These are phyloP conservation scores for Trametes coccinea DNA, from an alignment of 768 basidiomycete genomes.

Conservation along the genomic window DNA sequence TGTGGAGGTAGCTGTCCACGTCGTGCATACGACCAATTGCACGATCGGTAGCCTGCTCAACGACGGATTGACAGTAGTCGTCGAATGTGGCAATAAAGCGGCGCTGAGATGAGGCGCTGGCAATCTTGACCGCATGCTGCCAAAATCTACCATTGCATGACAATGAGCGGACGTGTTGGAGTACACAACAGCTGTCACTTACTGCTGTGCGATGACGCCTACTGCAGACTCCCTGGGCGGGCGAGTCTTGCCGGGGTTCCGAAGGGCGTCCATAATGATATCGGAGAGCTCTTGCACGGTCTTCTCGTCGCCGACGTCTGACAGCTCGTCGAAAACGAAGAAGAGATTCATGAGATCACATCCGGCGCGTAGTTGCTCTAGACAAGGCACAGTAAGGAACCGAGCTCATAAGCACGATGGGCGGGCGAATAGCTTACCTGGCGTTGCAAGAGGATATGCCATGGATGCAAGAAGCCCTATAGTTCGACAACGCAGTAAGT, in stretches of 20 bases:
- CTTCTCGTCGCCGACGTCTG: slow-evolving; percentile 19
- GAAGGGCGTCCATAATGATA: slow-evolving; percentile 29
- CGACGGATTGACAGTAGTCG: slow-evolving; percentile 27
- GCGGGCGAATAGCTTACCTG: background rate
- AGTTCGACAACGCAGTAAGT: no score
- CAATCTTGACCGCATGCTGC: slow-evolving; percentile 11
- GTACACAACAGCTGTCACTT: background rate
- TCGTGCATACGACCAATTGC: slow-evolving; percentile 13
- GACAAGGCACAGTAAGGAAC: background rate
- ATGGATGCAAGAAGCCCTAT: slow-evolving; percentile 19
- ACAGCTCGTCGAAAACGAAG: slow-evolving; percentile 32
- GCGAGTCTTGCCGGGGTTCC: slow-evolving; percentile 26
- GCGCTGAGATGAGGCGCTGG: slow-evolving; percentile 11
- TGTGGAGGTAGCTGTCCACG: slow-evolving; percentile 28
- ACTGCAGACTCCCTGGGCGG: slow-evolving; percentile 22
- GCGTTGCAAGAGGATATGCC: slow-evolving; percentile 3
- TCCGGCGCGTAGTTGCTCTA: slow-evolving; percentile 13
- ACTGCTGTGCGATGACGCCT: slow-evolving; percentile 30
- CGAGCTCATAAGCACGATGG: background rate
- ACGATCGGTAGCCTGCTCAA: slow-evolving; percentile 28
- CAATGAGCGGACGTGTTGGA: no score
- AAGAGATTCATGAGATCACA: slow-evolving; percentile 32
- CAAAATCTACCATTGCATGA: slow-evolving; percentile 17
- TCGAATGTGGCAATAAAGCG: slow-evolving; percentile 27
- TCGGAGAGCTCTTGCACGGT: slow-evolving; percentile 18